phyloP scores from a whole-genome alignment of 495 filamentous ascomycete species.

The Neurospora sublineolata region DNA sequence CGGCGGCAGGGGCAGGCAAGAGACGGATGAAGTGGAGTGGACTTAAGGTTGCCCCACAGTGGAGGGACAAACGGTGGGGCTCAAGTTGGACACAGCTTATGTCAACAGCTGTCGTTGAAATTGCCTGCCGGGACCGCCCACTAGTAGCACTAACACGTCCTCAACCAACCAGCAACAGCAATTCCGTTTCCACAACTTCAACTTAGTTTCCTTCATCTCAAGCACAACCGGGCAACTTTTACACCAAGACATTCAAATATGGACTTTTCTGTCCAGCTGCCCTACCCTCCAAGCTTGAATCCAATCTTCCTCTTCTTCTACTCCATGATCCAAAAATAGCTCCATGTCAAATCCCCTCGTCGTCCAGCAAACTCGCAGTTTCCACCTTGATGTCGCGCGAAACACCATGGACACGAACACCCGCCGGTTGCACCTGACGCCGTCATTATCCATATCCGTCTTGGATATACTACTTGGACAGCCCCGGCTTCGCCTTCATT shows the following conservation, averaged over 20 bases:
- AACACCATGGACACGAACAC: not conserved
- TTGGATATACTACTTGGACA: not conserved
- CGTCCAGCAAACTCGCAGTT: not conserved
- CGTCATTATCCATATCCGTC: not conserved
- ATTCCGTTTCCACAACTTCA: not conserved
- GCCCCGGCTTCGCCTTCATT: not conserved
- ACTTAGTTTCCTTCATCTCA: not conserved
- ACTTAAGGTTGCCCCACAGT: not conserved
- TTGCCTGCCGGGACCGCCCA: not conserved
- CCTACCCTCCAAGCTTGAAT: not conserved
- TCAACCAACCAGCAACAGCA: not conserved
- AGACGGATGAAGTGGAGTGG: not conserved
- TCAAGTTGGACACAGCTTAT: not conserved
- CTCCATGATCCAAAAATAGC: not conserved
- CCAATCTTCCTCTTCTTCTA: not conserved
- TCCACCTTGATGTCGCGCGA: not conserved
- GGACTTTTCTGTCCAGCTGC: not conserved
- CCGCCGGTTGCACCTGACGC: not conserved
- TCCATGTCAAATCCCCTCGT: not conserved
- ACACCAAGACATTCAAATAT: not conserved
- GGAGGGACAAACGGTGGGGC: not conserved
- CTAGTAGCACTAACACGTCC: not conserved
- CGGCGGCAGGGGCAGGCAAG: not conserved
- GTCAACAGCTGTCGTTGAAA: not conserved
- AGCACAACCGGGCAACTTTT: not conserved